Evolutionary conservation across 1,284 basidiomycete genomes (phyloP).

Genomic region (Thecaphora frezii): DNA sequence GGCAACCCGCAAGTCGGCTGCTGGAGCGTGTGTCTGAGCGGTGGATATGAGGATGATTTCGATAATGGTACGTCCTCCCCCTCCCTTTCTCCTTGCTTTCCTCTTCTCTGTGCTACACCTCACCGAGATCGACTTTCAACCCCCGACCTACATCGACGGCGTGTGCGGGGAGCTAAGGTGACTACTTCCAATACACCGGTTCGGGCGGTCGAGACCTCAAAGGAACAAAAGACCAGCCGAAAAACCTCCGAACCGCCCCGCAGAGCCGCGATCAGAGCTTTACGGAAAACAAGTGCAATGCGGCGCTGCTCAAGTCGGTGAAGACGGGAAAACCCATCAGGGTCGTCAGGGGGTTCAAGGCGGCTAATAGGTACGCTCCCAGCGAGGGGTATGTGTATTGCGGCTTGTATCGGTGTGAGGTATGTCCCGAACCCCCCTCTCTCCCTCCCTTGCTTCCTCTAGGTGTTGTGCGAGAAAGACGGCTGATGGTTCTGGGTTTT

Average conservation of each 20-base stretch:
- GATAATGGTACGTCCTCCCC: constrained; percentile 60
- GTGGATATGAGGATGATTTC: constrained; percentile 77
- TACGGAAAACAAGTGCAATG: constrained; percentile 68
- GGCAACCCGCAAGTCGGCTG: constrained; percentile 68
- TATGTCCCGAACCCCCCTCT: neutral
- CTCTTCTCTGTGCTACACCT: no score
- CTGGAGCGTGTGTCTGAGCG: constrained; percentile 76
- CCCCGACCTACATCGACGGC: no score
- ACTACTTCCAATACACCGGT: constrained; percentile 69
- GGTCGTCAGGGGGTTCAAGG: constrained; percentile 79
- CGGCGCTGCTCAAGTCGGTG: constrained; percentile 68
- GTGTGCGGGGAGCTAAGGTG: constrained; percentile 67
- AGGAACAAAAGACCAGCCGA: constrained; percentile 73
- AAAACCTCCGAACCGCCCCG: constrained; percentile 76
- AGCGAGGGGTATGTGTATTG: constrained; percentile 73
- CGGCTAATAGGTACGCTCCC: constrained; percentile 62
- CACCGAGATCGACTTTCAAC: no score
- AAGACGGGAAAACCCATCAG: constrained; percentile 75
- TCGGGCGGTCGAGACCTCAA: constrained; percentile 76
- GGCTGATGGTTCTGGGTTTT: no score
- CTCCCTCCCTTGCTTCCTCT: no score
- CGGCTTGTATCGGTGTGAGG: constrained; percentile 67
- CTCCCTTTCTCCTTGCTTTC: no score
- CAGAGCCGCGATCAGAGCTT: constrained; percentile 78
- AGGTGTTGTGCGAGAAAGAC: no score